phyloP scores from a whole-genome alignment of 2,329 filamentous ascomycete species.

The Botrytis fabae region DNA sequence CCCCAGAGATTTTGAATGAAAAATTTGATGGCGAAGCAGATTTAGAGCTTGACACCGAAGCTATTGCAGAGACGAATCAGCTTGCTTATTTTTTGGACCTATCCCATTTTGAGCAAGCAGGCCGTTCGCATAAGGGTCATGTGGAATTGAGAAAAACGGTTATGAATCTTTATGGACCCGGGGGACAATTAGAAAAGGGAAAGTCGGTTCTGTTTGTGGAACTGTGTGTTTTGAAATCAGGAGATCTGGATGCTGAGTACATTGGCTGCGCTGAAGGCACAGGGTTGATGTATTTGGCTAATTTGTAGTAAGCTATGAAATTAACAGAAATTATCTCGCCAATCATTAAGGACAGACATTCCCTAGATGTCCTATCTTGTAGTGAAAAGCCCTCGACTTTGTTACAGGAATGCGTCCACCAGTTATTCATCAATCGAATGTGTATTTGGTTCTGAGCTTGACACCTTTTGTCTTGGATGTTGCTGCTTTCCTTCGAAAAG shows the following conservation, averaged over 20 bases:
- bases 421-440: not conserved
- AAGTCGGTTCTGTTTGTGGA: conserved; percentile 28
- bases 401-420: not conserved
- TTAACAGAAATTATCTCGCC: not conserved
- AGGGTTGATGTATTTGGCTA: conserved; percentile 43
- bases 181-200: conserved; percentile 25
- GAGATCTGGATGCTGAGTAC: conserved; percentile 37
- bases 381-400: not conserved
- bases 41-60: conserved; percentile 11
- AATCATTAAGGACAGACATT: not conserved
- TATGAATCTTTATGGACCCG: conserved; percentile 28
- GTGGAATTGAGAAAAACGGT: conserved; percentile 26
- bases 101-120: conserved; percentile 30
- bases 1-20: not conserved
- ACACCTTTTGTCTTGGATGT: not conserved
- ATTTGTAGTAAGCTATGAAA: conserved; percentile 1
- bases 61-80: conserved; percentile 28
- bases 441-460: not conserved
- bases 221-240: conserved; percentile 28
- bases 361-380: not conserved
- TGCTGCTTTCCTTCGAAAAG: not conserved
- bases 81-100: conserved; percentile 32
- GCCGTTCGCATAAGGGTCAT: conserved; percentile 26
- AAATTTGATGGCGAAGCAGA: not conserved
- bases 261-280: conserved; percentile 33